Evolutionary conservation across 1,284 basidiomycete genomes (phyloP).

Genomic region (Anthracocystis panici-leucophaei): DNA sequence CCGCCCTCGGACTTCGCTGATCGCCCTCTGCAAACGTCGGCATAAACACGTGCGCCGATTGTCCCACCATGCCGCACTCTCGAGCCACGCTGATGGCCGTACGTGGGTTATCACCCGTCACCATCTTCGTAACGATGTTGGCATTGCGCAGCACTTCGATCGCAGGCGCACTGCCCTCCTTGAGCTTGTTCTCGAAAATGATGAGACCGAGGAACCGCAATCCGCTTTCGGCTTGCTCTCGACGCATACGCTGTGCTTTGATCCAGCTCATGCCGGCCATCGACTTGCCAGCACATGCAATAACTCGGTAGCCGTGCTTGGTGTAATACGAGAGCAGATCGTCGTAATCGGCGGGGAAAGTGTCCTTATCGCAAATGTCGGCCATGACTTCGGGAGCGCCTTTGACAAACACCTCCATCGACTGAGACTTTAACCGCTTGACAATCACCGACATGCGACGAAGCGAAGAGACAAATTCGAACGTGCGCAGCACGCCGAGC

Average conservation of each 20-base stretch:
- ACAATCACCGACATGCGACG: conserved; percentile 98
- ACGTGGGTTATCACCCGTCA: conserved; percentile 95
- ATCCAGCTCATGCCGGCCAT: conserved; percentile 95
- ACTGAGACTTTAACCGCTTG: conserved; percentile 89
- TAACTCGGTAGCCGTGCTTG: conserved; percentile 95
- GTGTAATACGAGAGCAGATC: conserved; percentile 98
- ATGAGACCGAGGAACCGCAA: conserved; percentile 93
- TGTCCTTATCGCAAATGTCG: conserved; percentile 78
- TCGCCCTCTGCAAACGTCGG: conserved; percentile 83
- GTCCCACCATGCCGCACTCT: conserved; percentile 90
- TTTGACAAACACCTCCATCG: conserved; percentile 98
- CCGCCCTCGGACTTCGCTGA: conserved; percentile 75
- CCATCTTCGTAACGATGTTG: conserved; percentile 95
- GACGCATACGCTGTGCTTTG: conserved; percentile 94
- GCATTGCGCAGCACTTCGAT: conserved; percentile 90
- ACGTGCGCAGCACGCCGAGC: conserved; percentile 90
- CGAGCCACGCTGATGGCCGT: conserved; percentile 97
- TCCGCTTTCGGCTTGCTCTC: conserved; percentile 92
- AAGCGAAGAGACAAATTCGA: conserved; percentile 94
- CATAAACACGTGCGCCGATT: conserved; percentile 90
- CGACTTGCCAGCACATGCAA: conserved; percentile 96
- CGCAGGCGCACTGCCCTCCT: conserved; percentile 89
- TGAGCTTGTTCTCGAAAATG: conserved; percentile 99
- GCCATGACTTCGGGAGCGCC: conserved; percentile 98
- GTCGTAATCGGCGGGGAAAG: conserved; percentile 88